These are phyloP conservation scores for Tillandsia leiboldiana DNA, from an alignment of 176 grass and related monocot genomes.

Conservation along the genomic window DNA sequence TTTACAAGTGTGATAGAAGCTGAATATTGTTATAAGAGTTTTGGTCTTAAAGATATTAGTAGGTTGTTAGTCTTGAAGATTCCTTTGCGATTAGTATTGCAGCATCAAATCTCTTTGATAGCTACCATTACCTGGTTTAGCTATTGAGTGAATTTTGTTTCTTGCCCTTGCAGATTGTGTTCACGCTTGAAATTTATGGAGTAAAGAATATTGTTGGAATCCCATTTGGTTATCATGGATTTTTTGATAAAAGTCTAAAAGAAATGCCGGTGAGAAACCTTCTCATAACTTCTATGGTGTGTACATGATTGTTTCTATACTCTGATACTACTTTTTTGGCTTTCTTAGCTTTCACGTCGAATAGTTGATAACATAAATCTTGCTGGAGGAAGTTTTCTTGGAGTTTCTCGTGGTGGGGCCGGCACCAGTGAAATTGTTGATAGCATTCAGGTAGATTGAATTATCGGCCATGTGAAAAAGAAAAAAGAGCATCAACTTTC, in stretches of 20 bases:
- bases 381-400: constrained; percentile 82
- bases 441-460: constrained; percentile 65
- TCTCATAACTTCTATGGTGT: constrained; percentile 2
- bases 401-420: constrained; percentile 85
- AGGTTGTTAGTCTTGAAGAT: background rate
- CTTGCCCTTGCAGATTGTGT: constrained; percentile 66
- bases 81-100: background rate
- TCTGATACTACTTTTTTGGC: constrained; percentile 4
- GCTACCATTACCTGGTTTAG: background rate
- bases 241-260: constrained; percentile 77
- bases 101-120: no score
- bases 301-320: background rate
- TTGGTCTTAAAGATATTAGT: background rate
- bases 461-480: constrained; percentile 4
- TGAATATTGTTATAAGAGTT: no score
- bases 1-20: no score
- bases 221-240: constrained; percentile 80
- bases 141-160: background rate
- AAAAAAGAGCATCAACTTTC: constrained; percentile 13
- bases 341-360: constrained; percentile 63
- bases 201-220: constrained; percentile 97
- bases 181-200: constrained; percentile 85
- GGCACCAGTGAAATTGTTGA: constrained; percentile 81
- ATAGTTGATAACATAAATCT: constrained; percentile 98
- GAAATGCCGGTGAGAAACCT: constrained; percentile 60